Percentiles rank a stretch among this genome's conserved stretches.
phyloP scores from a whole-genome alignment of 1,284 basidiomycete species.

The Cutaneotrichosporon sp. region DNA sequence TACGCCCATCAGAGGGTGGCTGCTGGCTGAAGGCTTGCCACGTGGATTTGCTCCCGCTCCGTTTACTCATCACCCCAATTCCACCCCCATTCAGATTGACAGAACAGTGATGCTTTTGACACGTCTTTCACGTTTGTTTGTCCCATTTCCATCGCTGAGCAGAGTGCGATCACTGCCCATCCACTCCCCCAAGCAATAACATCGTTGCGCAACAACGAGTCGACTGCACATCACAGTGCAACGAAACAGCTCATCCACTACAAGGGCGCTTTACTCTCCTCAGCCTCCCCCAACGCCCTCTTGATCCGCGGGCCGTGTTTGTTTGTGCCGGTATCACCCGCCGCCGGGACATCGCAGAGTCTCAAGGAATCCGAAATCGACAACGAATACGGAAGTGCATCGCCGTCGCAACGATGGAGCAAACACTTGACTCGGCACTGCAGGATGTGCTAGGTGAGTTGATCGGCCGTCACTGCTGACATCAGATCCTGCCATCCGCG shows the following conservation, averaged over 20 bases:
- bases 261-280: too few species aligned
- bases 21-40: neutral
- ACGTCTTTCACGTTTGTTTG: constrained; percentile 7
- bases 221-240: too few species aligned
- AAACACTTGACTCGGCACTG: constrained; percentile 11
- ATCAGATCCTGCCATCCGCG: neutral
- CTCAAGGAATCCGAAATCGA: too few species aligned
- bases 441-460: constrained; percentile 15
- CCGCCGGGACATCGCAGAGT: too few species aligned
- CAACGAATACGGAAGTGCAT: neutral
- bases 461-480: neutral
- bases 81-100: too few species aligned
- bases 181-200: neutral
- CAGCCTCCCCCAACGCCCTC: too few species aligned
- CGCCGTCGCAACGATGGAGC: constrained; percentile 9
- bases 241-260: too few species aligned
- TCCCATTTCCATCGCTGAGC: neutral
- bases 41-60: neutral
- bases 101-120: neutral
- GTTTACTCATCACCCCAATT: neutral
- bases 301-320: too few species aligned
- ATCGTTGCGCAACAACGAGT: neutral
- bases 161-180: too few species aligned
- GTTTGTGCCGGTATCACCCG: too few species aligned
- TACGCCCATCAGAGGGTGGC: neutral